A percentile compares a stretch with the other conserved stretches of the same genome.
Conservation (phyloP, 345 rosid species). For the Turritis glabra region DNA sequence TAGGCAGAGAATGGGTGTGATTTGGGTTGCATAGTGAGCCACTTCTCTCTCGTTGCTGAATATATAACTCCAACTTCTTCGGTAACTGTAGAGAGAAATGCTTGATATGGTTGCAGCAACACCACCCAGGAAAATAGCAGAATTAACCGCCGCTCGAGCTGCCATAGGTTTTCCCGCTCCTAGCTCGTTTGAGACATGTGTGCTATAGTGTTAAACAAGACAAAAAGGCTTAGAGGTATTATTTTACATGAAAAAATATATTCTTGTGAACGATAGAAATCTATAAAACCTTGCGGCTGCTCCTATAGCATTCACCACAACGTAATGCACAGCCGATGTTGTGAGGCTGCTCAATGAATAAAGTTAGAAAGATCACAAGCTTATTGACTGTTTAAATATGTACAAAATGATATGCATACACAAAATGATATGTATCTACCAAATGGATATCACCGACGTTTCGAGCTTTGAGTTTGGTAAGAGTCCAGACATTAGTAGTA, state of each 20-base stretch:
- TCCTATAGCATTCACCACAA: constrained; percentile 46
- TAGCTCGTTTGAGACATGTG: constrained; percentile 51
- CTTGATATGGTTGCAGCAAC: constrained; percentile 39
- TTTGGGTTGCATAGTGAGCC: constrained; percentile 39
- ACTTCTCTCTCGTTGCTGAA: constrained; percentile 45
- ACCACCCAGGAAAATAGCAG: constrained; percentile 23
- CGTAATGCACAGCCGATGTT: constrained; percentile 38
- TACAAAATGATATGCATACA: neutral
- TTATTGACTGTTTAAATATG: neutral
- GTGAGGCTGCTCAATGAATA: constrained; percentile 44
- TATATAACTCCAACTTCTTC: constrained; percentile 39
- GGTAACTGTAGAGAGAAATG: constrained; percentile 33
- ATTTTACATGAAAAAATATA: neutral
- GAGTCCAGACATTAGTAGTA: constrained; percentile 49
- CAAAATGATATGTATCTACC: constrained; percentile 41
- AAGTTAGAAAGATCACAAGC: neutral
- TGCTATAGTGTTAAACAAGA: constrained; percentile 29
- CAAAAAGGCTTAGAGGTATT: neutral
- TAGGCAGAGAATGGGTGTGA: constrained; percentile 38
- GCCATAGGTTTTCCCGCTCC: constrained; percentile 52
- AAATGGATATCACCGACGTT: constrained; percentile 61
- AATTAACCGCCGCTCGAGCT: constrained; percentile 41
- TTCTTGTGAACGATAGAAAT: neutral
- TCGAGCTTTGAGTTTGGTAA: constrained; percentile 56
- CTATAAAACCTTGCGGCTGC: constrained; percentile 51